Percentiles rank a stretch among this genome's conserved stretches.
Evolutionary conservation across 2,329 filamentous ascomycete species (phyloP).

Genomic region (Cladosporium phlei): DNA sequence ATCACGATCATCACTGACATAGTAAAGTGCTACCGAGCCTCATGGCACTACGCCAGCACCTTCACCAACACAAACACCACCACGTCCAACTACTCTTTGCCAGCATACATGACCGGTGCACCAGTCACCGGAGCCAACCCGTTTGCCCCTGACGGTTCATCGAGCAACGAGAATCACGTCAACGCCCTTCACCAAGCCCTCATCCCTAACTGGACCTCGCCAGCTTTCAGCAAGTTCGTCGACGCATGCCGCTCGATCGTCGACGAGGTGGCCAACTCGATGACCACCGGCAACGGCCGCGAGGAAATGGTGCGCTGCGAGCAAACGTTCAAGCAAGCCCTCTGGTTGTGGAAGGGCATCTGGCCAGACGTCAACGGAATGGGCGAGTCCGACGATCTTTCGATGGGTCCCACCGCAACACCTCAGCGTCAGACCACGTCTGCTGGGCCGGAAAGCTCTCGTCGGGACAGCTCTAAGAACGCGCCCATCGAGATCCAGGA

Average conservation of each 20-base stretch:
- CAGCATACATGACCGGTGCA: slow-evolving; percentile 26
- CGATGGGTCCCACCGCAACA: slow-evolving; percentile 9
- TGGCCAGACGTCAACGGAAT: slow-evolving; percentile 49
- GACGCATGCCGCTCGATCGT: slow-evolving; percentile 46
- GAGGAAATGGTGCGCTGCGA: slow-evolving; percentile 46
- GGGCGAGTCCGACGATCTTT: slow-evolving; percentile 41
- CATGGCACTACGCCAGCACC: slow-evolving; percentile 45
- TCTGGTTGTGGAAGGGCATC: slow-evolving; percentile 45
- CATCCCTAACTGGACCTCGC: slow-evolving; percentile 49
- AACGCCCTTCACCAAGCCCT: slow-evolving; percentile 46
- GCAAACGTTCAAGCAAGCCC: slow-evolving; percentile 44
- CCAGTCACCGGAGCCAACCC: background rate
- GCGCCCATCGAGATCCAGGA: slow-evolving; percentile 20
- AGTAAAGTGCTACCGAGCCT: slow-evolving; percentile 42
- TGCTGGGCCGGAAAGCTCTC: background rate
- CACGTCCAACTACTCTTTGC: slow-evolving; percentile 26
- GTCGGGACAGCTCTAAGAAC: slow-evolving; percentile 10
- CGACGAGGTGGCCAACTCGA: slow-evolving; percentile 46
- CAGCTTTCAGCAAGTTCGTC: slow-evolving; percentile 47
- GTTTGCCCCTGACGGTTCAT: slow-evolving; percentile 3
- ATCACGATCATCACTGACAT: slow-evolving; percentile 11
- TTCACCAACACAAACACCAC: slow-evolving; percentile 33
- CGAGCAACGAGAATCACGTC: slow-evolving; percentile 41
- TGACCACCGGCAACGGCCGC: slow-evolving; percentile 43
- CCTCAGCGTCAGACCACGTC: too few relatives aligned